Conservation (phyloP, 2,329 filamentous ascomycete genomes). For the Trichophyton verrucosum region DNA sequence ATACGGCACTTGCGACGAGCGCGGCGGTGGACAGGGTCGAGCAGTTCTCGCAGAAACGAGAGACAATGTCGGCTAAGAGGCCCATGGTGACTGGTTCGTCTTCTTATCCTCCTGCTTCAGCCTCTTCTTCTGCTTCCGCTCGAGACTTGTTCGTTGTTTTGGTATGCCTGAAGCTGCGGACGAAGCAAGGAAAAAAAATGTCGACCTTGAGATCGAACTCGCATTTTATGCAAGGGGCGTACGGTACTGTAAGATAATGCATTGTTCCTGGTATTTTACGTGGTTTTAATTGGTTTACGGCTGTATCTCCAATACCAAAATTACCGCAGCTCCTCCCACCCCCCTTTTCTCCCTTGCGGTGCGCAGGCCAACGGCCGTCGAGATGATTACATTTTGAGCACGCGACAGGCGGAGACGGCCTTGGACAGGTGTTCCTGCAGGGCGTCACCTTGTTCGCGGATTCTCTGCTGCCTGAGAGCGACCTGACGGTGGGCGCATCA, state of each 20-base stretch:
- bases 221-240: slow-evolving; percentile 1
- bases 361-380: too few species aligned
- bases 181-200: not conserved
- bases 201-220: not conserved
- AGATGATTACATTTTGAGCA: too few species aligned
- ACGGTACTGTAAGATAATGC: not conserved
- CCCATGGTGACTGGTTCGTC: slow-evolving; percentile 32
- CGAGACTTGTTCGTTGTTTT: not conserved
- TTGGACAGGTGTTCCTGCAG: not conserved
- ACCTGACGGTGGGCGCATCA: not conserved
- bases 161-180: not conserved
- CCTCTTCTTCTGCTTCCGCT: slow-evolving; percentile 7
- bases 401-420: not conserved
- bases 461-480: not conserved
- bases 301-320: not conserved
- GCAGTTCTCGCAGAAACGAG: slow-evolving; percentile 35
- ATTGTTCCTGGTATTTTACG: not conserved
- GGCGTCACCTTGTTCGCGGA: not conserved
- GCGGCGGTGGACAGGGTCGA: slow-evolving; percentile 36
- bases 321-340: not conserved
- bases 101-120: slow-evolving; percentile 6
- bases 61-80: slow-evolving; percentile 37
- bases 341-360: not conserved
- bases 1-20: slow-evolving; percentile 33
- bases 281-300: not conserved